Evolutionary conservation across 805 yeast species (phyloP).

Genomic region (Candida orba): DNA sequence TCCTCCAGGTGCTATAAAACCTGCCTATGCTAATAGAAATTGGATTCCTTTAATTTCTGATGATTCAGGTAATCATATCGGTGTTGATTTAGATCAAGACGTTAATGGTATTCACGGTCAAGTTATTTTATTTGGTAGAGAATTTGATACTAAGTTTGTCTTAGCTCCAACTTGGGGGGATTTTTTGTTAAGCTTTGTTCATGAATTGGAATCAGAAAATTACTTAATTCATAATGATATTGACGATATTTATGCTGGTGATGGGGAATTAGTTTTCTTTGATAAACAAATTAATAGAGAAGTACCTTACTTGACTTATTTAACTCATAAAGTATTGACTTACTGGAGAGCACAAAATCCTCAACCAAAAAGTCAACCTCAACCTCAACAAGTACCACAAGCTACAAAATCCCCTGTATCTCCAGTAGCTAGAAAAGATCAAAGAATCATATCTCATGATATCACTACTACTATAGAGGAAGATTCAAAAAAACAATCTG

Average conservation of each 20-base stretch:
- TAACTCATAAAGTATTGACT: slow-evolving; percentile 28
- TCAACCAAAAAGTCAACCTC: not conserved
- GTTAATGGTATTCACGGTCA: slow-evolving; percentile 80
- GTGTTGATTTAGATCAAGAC: slow-evolving; percentile 81
- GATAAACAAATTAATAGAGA: slow-evolving; percentile 49
- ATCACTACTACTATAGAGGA: slow-evolving; percentile 8
- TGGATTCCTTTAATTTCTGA: slow-evolving; percentile 94
- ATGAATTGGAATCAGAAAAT: slow-evolving; percentile 80
- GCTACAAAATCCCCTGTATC: slow-evolving; percentile 5
- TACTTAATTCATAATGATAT: slow-evolving; percentile 57
- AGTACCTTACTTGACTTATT: slow-evolving; percentile 34
- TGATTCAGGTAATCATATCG: slow-evolving; percentile 85
- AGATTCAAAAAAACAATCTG: slow-evolving; percentile 1
- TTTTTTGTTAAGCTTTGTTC: slow-evolving; percentile 73
- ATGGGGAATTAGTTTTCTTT: slow-evolving; percentile 66
- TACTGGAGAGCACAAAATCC: slow-evolving; percentile 15
- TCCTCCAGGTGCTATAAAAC: slow-evolving; percentile 70
- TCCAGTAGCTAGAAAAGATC: slow-evolving; percentile 13
- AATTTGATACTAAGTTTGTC: slow-evolving; percentile 82
- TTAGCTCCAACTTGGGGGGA: slow-evolving; percentile 87
- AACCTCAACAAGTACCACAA: not conserved
- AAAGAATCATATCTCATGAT: slow-evolving; percentile 18
- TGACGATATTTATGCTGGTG: slow-evolving; percentile 64
- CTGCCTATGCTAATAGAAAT: slow-evolving; percentile 75
- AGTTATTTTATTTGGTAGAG: slow-evolving; percentile 88